Conservation (phyloP, 2,329 filamentous ascomycete genomes). For the Fusarium clavum region DNA sequence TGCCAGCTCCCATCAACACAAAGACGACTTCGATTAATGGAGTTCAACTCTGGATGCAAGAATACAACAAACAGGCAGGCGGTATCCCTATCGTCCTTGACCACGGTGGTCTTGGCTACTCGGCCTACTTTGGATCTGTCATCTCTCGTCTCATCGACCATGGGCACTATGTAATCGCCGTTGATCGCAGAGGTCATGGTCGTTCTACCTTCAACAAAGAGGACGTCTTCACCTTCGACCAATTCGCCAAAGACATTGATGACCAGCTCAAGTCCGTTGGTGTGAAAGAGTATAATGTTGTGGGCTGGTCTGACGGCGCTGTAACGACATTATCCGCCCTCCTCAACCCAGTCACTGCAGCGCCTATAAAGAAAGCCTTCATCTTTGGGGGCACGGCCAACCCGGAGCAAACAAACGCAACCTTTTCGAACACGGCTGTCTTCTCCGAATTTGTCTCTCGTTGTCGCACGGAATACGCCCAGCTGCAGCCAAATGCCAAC, state of each 20-base stretch:
- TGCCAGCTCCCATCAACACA: slow-evolving; percentile 51
- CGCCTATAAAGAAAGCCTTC: slow-evolving; percentile 54
- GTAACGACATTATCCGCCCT: slow-evolving; percentile 54
- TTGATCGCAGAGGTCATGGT: slow-evolving; percentile 57
- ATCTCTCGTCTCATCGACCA: slow-evolving; percentile 50
- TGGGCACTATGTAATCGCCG: slow-evolving; percentile 54
- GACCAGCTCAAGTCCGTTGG: slow-evolving; percentile 48
- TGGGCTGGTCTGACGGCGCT: slow-evolving; percentile 58
- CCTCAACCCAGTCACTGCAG: slow-evolving; percentile 47
- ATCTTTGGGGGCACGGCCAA: slow-evolving; percentile 53
- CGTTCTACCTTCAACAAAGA: slow-evolving; percentile 52
- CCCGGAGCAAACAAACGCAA: slow-evolving; percentile 51
- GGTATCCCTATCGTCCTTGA: slow-evolving; percentile 53
- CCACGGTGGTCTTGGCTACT: slow-evolving; percentile 57
- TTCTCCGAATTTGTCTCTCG: slow-evolving; percentile 52
- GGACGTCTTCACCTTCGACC: slow-evolving; percentile 54
- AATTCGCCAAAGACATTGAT: slow-evolving; percentile 53
- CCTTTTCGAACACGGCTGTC: slow-evolving; percentile 49
- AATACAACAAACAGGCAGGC: slow-evolving; percentile 53
- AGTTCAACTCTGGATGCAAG: slow-evolving; percentile 56
- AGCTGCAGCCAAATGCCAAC: slow-evolving; percentile 51
- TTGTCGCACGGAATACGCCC: slow-evolving; percentile 52
- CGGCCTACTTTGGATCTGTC: slow-evolving; percentile 55
- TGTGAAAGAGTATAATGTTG: slow-evolving; percentile 49
- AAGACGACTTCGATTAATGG: slow-evolving; percentile 50